Evolutionary conservation across 148 eudicot species (phyloP).

Genomic region (Rhododendron simsii): DNA sequence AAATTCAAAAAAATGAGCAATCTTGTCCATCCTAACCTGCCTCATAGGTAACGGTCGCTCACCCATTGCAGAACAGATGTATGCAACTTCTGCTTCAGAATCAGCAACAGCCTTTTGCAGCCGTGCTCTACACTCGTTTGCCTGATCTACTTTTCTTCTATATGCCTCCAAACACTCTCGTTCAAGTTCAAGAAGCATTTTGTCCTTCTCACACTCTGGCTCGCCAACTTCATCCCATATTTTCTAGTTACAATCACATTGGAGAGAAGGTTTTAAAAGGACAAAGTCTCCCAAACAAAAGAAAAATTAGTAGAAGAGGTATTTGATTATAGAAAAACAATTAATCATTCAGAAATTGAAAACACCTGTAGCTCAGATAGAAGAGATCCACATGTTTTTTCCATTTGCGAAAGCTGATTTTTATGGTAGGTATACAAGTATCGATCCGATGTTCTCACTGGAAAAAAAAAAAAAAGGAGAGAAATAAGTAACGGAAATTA

Average conservation of each 20-base stretch:
- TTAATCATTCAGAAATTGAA: neutral
- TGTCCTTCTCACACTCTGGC: conserved; percentile 53
- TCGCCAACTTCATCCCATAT: conserved; percentile 95
- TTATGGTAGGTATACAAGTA: conserved; percentile 23
- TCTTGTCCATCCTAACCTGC: conserved; percentile 41
- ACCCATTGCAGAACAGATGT: conserved; percentile 56
- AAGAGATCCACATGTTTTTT: conserved; percentile 56
- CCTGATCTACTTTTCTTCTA: conserved; percentile 73
- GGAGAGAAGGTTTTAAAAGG: neutral
- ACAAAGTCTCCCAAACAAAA: neutral
- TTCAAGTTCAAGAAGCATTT: conserved; percentile 69
- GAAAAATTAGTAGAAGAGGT: neutral
- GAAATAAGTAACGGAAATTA: too few species aligned
- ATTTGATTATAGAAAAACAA: neutral
- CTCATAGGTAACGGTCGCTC: conserved; percentile 39
- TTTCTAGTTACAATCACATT: conserved; percentile 38
- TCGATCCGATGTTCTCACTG: conserved; percentile 8
- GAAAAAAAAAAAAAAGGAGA: neutral
- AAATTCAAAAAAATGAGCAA: neutral
- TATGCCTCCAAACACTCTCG: conserved; percentile 72
- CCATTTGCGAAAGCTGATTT: conserved; percentile 40
- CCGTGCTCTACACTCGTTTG: conserved; percentile 52
- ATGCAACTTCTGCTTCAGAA: conserved; percentile 70
- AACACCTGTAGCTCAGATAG: conserved; percentile 64
- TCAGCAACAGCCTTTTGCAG: conserved; percentile 69